Evolutionary conservation across 1,284 basidiomycete genomes (phyloP).

Genomic region (Thecaphora frezii): DNA sequence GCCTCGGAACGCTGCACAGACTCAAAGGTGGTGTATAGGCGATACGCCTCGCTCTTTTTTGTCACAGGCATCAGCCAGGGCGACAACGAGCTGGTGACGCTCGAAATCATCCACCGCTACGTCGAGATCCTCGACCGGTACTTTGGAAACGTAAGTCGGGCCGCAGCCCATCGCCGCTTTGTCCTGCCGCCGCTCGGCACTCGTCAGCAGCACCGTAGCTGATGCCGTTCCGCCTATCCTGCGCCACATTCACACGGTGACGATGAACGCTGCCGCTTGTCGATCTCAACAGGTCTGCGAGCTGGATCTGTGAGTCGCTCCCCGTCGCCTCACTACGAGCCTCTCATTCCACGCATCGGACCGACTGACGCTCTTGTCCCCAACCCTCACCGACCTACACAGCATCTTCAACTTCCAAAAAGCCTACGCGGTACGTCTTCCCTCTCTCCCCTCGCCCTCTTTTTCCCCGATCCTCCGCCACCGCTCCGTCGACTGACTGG

Average conservation of each 20-base stretch:
- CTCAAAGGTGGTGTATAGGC: conserved; percentile 80
- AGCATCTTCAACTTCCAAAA: conserved; percentile 60
- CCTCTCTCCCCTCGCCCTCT: too few species aligned
- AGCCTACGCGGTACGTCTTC: conserved; percentile 46
- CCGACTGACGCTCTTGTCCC: background rate
- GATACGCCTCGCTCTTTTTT: conserved; percentile 98
- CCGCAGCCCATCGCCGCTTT: too few species aligned
- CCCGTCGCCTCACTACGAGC: too few species aligned
- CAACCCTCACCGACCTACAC: background rate
- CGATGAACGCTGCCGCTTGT: too few species aligned
- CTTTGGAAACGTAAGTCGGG: conserved; percentile 76
- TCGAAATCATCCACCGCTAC: conserved; percentile 97
- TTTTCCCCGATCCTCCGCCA: too few species aligned
- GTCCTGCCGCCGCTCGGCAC: too few species aligned
- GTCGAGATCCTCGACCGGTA: conserved; percentile 98
- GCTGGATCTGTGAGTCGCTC: conserved; percentile 44
- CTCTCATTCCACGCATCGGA: too few species aligned
- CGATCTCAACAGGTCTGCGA: conserved; percentile 56
- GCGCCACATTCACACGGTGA: too few species aligned
- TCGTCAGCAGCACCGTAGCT: too few species aligned
- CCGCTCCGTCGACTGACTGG: too few species aligned
- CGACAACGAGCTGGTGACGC: conserved; percentile 88
- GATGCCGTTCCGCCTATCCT: too few species aligned
- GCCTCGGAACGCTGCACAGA: too few species aligned
- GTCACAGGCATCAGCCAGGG: conserved; percentile 83